Evolutionary conservation across 768 basidiomycete genomes (phyloP), one percentile per base, ranked within the genome.

Genomic region (Mycena kentingensis): DNA sequence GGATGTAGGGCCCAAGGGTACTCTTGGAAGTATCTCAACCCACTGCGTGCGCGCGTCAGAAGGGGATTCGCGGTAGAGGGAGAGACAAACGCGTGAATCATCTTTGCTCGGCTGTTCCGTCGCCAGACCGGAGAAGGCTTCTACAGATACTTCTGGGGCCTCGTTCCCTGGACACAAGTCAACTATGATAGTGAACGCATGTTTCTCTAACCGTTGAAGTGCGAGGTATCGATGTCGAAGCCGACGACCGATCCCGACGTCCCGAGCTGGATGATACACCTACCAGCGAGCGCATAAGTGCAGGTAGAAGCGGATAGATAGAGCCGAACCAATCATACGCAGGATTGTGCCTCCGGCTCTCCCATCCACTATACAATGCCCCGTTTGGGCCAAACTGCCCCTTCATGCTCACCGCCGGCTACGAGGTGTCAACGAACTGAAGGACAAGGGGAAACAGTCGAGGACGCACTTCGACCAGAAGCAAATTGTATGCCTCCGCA

Each of bases 351-450:
- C 97, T 74, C 35, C 93, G 76, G 24, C 79, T 81, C 68, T 99
- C 97, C 97, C 97, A 99, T 47, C 95, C 97, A 58, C 87, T 91
- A 69, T 79, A 98, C 21, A 98, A 71, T 0, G 96, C 96, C 21
- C 97, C 97, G 35, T 94, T 96, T 3, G 93, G 90, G 6, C 96
- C 96, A 62, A 94, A 99, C 60, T 94, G 92, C n/a, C 97, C 97
- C 69, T 95, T 94, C 65, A 97, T 71, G 59, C 87, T 92, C 4
- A 79, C 81, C 21, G 95, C 84, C 6, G 95, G 89, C 94, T 97
- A 55, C 13, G 10, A 21, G n/a, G n/a, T n/a, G 45, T 35, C 18
- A 12, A 22, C 21, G 34, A 44, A 52, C 19, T 35, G 29, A 42
- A 38, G 11, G 41, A 57, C 24, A 36, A n/a, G 39, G 29, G 21